Evolutionary conservation across 495 filamentous ascomycete species (phyloP).

Genomic region (Entonaema liquescens): DNA sequence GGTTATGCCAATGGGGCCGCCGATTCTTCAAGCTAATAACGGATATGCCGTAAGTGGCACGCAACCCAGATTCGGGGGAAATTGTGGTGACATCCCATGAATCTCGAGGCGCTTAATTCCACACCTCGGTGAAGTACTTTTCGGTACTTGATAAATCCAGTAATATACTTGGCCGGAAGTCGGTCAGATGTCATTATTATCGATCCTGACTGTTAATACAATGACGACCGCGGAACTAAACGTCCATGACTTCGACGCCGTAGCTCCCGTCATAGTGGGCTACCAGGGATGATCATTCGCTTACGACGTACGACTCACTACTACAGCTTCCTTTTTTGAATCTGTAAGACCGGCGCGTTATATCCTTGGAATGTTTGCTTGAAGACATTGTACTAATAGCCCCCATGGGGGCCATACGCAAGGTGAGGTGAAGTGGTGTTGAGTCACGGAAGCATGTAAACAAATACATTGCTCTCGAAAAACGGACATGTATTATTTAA

Average conservation of each 20-base stretch:
- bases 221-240: neutral
- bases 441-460: neutral
- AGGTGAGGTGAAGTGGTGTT: neutral
- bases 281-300: neutral
- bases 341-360: conserved; percentile 3
- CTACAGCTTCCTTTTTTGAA: conserved; percentile 1
- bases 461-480: neutral
- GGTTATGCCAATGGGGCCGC: neutral
- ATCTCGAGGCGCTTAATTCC: neutral
- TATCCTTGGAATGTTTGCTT: neutral
- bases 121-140: neutral
- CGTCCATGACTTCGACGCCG: neutral
- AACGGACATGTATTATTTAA: neutral
- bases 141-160: neutral
- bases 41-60: neutral
- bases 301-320: conserved; percentile 2
- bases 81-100: conserved; percentile 14
- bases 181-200: conserved; percentile 8
- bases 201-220: conserved; percentile 6
- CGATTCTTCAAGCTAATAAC: conserved; percentile 11
- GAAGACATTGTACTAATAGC: neutral
- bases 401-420: neutral
- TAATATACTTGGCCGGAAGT: neutral
- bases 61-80: neutral
- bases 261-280: conserved; percentile 2